Evolutionary conservation across 805 yeast species (phyloP).

Genomic region (Barnettozyma vustinii): DNA sequence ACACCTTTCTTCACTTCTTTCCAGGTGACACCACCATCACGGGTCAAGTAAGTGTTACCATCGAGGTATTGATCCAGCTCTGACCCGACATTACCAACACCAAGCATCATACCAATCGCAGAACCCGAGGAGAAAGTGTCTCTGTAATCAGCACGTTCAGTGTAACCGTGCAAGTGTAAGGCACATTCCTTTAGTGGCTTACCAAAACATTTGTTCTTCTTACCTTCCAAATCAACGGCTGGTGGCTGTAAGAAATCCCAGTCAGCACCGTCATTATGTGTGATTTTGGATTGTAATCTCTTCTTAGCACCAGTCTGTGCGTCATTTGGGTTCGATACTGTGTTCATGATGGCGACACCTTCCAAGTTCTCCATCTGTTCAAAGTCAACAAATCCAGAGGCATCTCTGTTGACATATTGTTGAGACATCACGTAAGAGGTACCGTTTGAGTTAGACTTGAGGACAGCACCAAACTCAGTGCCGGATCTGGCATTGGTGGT

Average conservation of each 20-base stretch:
- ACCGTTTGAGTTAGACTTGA: slow-evolving; percentile 90
- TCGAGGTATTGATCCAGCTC: slow-evolving; percentile 42
- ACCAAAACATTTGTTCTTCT: slow-evolving; percentile 47
- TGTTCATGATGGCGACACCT: slow-evolving; percentile 75
- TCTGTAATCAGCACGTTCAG: slow-evolving; percentile 77
- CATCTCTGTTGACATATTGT: slow-evolving; percentile 68
- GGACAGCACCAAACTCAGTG: slow-evolving; percentile 66
- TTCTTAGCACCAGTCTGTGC: slow-evolving; percentile 44
- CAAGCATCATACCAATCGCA: slow-evolving; percentile 84
- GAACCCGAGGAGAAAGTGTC: slow-evolving; percentile 86
- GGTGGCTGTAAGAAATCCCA: slow-evolving; percentile 80
- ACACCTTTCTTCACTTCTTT: slow-evolving; percentile 67
- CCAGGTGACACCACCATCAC: slow-evolving; percentile 94
- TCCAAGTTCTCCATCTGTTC: slow-evolving; percentile 80
- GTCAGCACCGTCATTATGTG: slow-evolving; percentile 88
- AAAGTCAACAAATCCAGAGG: slow-evolving; percentile 76
- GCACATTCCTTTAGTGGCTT: slow-evolving; percentile 58
- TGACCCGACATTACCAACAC: slow-evolving; percentile 90
- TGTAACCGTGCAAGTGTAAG: slow-evolving; percentile 82
- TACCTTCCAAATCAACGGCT: slow-evolving; percentile 51
- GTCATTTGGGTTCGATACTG: slow-evolving; percentile 51
- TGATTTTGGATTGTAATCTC: slow-evolving; percentile 61
- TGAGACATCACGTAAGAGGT: slow-evolving; percentile 72
- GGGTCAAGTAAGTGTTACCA: slow-evolving; percentile 67
- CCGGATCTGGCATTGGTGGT: slow-evolving; percentile 51